A percentile compares a stretch with the other conserved stretches of the same genome.
phyloP scores from a whole-genome alignment of 1,284 basidiomycete species.

The Waitea zeae region DNA sequence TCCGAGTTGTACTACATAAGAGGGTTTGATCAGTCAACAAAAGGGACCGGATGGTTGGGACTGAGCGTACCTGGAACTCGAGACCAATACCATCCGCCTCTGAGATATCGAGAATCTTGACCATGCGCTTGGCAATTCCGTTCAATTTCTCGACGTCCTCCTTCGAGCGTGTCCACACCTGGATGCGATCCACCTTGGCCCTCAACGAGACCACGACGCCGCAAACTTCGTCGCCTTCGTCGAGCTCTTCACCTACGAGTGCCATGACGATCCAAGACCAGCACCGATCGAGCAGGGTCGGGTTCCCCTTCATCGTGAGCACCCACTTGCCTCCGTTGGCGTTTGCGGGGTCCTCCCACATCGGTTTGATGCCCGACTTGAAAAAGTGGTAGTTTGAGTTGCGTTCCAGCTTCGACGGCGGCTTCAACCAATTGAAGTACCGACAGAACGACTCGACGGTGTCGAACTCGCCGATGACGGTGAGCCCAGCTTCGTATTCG shows the following conservation, averaged over 20 bases:
- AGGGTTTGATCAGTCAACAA: not conserved
- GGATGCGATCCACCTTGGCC: constrained; percentile 78
- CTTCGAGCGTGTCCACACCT: constrained; percentile 75
- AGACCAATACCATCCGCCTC: constrained; percentile 68
- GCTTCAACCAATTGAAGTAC: constrained; percentile 91
- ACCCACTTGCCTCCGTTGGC: constrained; percentile 90
- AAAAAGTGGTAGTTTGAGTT: constrained; percentile 92
- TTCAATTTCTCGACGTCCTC: constrained; percentile 76
- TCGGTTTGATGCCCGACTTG: constrained; percentile 81
- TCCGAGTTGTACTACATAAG: constrained; percentile 58
- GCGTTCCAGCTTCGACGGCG: constrained; percentile 73
- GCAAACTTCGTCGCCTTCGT: constrained; percentile 76
- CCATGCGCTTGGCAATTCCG: constrained; percentile 63
- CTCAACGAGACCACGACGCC: constrained; percentile 82
- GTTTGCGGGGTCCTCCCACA: constrained; percentile 95
- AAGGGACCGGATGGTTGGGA: not conserved
- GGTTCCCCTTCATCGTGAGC: constrained; percentile 76
- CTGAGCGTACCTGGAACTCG: constrained; percentile 61
- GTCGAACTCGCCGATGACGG: constrained; percentile 64
- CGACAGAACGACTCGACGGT: constrained; percentile 85
- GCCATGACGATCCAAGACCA: constrained; percentile 89
- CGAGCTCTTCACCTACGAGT: constrained; percentile 79
- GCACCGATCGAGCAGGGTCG: constrained; percentile 64
- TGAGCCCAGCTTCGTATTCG: constrained; percentile 64
- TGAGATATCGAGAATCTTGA: constrained; percentile 67